A percentile compares a stretch with the other conserved stretches of the same genome.
These are phyloP conservation scores for Rhodosporidiobolus sp. DNA, from an alignment of 768 basidiomycete genomes.

Conservation along the genomic window DNA sequence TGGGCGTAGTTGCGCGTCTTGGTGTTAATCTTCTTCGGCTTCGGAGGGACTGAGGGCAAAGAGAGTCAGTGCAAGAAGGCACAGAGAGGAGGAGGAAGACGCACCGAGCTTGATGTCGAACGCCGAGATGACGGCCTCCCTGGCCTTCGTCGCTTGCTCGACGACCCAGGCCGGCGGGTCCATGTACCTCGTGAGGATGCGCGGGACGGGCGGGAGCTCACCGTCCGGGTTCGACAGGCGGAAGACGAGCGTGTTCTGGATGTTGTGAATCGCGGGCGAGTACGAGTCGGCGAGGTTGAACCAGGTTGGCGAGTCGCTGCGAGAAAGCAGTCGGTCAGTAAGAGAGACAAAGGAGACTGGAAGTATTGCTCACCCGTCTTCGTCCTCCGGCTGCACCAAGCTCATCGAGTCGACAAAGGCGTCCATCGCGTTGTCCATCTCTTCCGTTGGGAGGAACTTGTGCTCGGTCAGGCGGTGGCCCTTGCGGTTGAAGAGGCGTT, in stretches of 20 bases:
- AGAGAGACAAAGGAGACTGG: neutral
- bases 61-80: constrained; percentile 19
- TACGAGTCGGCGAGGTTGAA: constrained; percentile 72
- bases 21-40: constrained; percentile 37
- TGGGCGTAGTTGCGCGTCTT: constrained; percentile 5
- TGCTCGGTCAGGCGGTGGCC: constrained; percentile 73
- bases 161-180: constrained; percentile 68
- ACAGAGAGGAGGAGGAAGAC: constrained; percentile 27
- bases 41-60: constrained; percentile 45
- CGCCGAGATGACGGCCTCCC: constrained; percentile 61
- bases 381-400: constrained; percentile 63
- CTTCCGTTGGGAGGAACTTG: constrained; percentile 73
- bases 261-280: constrained; percentile 84
- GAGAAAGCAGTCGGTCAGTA: too few species aligned
- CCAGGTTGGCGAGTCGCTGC: constrained; percentile 66
- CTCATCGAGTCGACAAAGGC: constrained; percentile 85
- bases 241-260: constrained; percentile 91
- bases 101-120: constrained; percentile 78
- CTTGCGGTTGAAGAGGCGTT: constrained; percentile 66
- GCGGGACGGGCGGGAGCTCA: constrained; percentile 78
- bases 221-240: constrained; percentile 62
- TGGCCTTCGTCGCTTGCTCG: constrained; percentile 59
- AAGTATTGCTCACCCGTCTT: constrained; percentile 54
- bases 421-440: constrained; percentile 78
- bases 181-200: constrained; percentile 78